A percentile compares a stretch with the other conserved stretches of the same genome.
These are phyloP conservation scores for Ailanthus altissimus DNA, from an alignment of 345 rosid species.

Conservation along the genomic window DNA sequence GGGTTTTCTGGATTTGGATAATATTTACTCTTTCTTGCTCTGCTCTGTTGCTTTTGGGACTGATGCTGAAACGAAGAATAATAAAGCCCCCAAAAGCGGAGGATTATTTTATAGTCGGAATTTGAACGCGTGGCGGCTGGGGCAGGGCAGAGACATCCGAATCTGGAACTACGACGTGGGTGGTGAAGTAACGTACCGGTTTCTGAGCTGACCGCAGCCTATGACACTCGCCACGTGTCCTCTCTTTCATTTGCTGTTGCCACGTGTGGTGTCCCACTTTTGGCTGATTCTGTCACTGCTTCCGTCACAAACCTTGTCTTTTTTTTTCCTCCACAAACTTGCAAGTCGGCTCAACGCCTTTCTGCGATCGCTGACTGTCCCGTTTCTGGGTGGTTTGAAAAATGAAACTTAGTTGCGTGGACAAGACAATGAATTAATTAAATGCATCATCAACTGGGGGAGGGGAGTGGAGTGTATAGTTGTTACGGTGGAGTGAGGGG, in stretches of 20 bases:
- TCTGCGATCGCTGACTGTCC: background rate
- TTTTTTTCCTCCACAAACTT: background rate
- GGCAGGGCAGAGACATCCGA: background rate
- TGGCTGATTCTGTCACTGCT: slow-evolving; percentile 31
- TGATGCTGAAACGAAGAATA: background rate
- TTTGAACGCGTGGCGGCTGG: background rate
- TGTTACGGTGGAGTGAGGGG: background rate
- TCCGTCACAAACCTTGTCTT: slow-evolving; percentile 31
- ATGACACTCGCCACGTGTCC: background rate
- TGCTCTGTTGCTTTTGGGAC: background rate
- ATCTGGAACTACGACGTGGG: slow-evolving; percentile 11
- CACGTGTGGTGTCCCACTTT: slow-evolving; percentile 6
- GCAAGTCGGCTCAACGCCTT: slow-evolving; percentile 14
- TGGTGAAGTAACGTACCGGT: background rate
- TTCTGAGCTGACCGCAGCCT: slow-evolving; percentile 17
- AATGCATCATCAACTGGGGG: too few relatives aligned
- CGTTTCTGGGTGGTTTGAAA: background rate
- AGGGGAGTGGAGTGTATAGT: background rate
- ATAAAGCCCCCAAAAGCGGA: too few relatives aligned
- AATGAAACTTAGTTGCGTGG: too few relatives aligned
- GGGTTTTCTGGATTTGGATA: background rate
- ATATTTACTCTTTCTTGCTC: background rate
- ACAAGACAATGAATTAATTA: too few relatives aligned
- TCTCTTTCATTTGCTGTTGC: background rate
- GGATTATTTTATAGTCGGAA: slow-evolving; percentile 9